Base-by-base conservation (phyloP, 2,329 filamentous ascomycete species). In the Xylaria sp. region DNA sequence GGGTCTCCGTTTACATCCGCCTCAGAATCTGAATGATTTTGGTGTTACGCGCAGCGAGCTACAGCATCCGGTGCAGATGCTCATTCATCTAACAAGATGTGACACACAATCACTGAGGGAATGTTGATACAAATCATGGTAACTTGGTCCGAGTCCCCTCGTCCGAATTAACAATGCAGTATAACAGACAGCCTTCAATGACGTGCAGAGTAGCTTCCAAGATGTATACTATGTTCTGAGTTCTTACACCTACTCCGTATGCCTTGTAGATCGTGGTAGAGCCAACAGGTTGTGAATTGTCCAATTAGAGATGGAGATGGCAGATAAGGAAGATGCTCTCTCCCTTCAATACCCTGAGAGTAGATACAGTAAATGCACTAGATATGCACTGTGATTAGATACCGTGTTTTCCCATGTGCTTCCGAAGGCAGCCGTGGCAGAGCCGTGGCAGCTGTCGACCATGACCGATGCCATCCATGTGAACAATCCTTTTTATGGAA, bases 401-500 rank as follows among this genome's bases (percentile, higher is more conserved):
- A 46, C 56, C 39, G 56, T 58, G 56, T 58, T 46, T 46, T 48
- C 56, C 56, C 39, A 37, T 46, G 39, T 5, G 46, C 13, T 9
- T 28, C 55, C 55, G 55, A 46, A 23, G 44, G 20, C 55, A 58
- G 55, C 55, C 56, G 56, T 58, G 39, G 56, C 39, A 46, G 23
- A 58, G 15, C 56, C 56, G 56, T 31, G 39, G 56, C 56, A 56
- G 52, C 52, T 56, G 52, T 7, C 34, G 20, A 46, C n/a, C 18
- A 48, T 25, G 37, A 60, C 50, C 4, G 25, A n/a, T 18, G 28
- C 13, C 3, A 57, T 71, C 64, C 70, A 72, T 37, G 66, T 74
- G 72, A 73, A 71, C 67, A 69, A 73, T 71, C 72, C 59, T 66
- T 68, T 61, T 37, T 46, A 18, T 54, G 23, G 66, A 51, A 23